Base-by-base conservation (phyloP, 768 basidiomycete genomes). In the Suillus clintonianus region DNA sequence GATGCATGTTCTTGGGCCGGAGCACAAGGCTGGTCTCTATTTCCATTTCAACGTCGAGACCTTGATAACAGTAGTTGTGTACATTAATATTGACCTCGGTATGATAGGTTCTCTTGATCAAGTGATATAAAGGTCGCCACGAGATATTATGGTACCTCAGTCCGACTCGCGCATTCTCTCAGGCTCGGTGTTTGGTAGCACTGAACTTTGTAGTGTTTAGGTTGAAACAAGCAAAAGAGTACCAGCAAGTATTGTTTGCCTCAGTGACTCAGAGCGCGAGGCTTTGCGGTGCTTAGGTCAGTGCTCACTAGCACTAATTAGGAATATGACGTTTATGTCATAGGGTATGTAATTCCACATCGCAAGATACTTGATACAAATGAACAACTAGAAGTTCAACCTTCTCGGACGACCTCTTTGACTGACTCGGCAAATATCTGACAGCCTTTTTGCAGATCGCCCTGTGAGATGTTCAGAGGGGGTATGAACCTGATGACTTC, bases 401-500 rank as follows among this genome's bases (percentile, higher is more conserved):
- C 77, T 61, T 80, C 87, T 32, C 69, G 78, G 2, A 90, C 78
- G 55, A 91, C 89, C 67, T 92, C 90, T 72, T 83, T 81, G 14
- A 95, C 84, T 10, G 91, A 86, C 71, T 90, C 83, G 39, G 70
- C 79, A 74, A 94, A 93, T 32, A 92, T 87, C 43, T 74, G 70
- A 63, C 80, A 81, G 0, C 91, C 91, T 72, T 87, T 86, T 69
- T 77, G 81, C 79, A 97, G 78, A 72, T 98, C 94, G 73, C 82
- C 85, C 75, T 86, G 76, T 27, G 83, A 85, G 65, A 97, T 85
- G 72, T 94, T 96, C 69, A 98, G 76, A 17, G 97, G 86, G 5
- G 97, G 97, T 70, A 99, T 98, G 81, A 99, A 97, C 71, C 95
- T 82, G 63, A 97, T 80, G 15, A 90, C 90, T 74, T 96, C 91